Base-by-base conservation (phyloP, 768 basidiomycete genomes). In the Dioszegia aurantiaca region DNA sequence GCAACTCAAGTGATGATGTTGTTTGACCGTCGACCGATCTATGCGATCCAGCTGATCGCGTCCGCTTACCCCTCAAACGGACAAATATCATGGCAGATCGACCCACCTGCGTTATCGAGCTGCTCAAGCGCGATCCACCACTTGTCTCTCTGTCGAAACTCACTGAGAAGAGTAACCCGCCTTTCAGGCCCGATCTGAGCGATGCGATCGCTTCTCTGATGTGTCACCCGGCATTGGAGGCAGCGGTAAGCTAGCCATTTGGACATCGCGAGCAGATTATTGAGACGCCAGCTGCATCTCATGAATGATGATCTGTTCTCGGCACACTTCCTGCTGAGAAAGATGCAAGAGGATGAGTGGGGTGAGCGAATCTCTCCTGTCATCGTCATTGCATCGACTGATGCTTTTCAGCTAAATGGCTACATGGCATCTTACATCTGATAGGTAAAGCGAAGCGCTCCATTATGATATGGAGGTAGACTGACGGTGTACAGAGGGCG, bases 291-390 rank as follows among this genome's bases (percentile, higher is more conserved):
- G 43, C 49, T 67, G 26, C 65, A 67, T 42, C 57, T 67, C 10
- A 64, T 67, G 63, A 67, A 67, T 31, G 65, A 67, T 48, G 65
- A 67, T 33, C 48, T 67, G 3, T 67, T 67, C 55, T 64, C 65
- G 36, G 65, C 65, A n/a, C 65, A 67, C 44, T 67, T 67, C 47
- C 45, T 67, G 17, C 52, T 67, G 14, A 45, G 65, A 21, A 67
- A 67, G 53, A 64, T 67, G 65, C 65, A 67, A 55, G 65, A 64
- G 55, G 63, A 67, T 46, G 65, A 67, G 45, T 67, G 65, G 65
- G 65, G 65, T 60, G 26, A 39, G 51, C 27, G 2, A 26, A 14
- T 21, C 31, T n/a, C 31, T 12, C 2, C 11, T n/a, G 2, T 26
- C 2, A 36, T 21, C 5, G 21, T 11, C 37, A 23, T 9, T 39